phyloP scores from a whole-genome alignment of 139 green algal genomes.

The Tetradesmus lagerheimii region DNA sequence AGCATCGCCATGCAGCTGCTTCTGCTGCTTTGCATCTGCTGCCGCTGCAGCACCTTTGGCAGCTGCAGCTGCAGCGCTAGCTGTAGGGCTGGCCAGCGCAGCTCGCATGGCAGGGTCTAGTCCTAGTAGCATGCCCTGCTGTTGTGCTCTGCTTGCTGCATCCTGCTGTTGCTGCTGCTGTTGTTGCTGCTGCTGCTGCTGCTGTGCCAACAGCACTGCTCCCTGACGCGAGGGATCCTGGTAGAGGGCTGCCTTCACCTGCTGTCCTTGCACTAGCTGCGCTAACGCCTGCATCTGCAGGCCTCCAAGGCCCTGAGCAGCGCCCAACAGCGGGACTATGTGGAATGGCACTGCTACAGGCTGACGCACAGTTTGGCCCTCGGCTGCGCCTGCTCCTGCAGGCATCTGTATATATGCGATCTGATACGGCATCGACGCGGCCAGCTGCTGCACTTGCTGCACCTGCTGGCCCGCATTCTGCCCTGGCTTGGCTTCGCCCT shows the following conservation, averaged over 20 bases:
- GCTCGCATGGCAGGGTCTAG: constrained; percentile 25
- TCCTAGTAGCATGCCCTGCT: background rate
- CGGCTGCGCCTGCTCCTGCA: background rate
- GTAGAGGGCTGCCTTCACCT: background rate
- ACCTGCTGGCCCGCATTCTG: background rate
- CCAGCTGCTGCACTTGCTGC: background rate
- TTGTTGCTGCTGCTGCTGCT: background rate
- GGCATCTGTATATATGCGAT: constrained; percentile 31
- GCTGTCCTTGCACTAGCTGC: constrained; percentile 20
- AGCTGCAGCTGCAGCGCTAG: background rate
- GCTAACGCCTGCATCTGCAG: constrained; percentile 34
- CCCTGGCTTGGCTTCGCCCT: background rate
- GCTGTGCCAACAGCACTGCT: constrained; percentile 4
- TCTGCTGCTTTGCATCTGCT: background rate
- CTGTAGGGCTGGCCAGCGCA: constrained; percentile 13
- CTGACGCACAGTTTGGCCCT: constrained; percentile 12
- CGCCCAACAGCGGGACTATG: constrained; percentile 12
- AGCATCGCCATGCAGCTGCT: background rate
- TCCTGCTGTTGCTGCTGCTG: background rate
- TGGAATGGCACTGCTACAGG: constrained; percentile 25
- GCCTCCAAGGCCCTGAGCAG: background rate
- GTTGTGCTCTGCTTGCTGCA: constrained; percentile 4
- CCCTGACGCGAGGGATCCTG: background rate
- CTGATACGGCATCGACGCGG: constrained; percentile 29
- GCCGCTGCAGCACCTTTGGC: background rate